Base-by-base conservation (phyloP, 2,329 filamentous ascomycete species). In the Diaporthe batatas region DNA sequence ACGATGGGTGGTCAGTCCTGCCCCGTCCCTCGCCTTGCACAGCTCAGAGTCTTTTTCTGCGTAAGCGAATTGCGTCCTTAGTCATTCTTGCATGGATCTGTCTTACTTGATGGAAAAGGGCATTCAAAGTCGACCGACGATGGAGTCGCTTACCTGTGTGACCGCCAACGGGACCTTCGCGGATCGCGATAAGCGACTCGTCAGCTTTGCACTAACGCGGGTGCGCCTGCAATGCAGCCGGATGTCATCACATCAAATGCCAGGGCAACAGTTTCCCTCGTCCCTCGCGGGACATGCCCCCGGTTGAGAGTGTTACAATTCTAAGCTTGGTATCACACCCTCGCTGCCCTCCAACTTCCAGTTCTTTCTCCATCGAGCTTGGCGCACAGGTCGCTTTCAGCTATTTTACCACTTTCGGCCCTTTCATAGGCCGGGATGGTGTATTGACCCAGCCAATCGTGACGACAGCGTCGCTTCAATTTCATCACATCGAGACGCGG, bases 121-220 rank as follows among this genome's bases (percentile, higher is more conserved):
- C 29, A 54, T 51, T 25, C 49, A 53, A 32, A 36, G 71, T 71
- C 39, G 44, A 34, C 51, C 39, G 44, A 34, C 51, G 53, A 69
- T 23, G 71, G 29, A 51, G 64, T 69, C 47, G 44, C 44, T 53
- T 23, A 49, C 57, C 64, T 72, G 47, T 55, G 65, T 42, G 55
- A 58, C 71, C 23, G 39, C 57, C 39, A 73, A 55, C 59, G 47
- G 65, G 36, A 62, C 69, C 14, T 62, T 68, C 62, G 72, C 70
- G 70, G 53, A 74, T 72, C 70, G 72, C 72, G 73, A 74, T 74
- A 74, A 72, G 73, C 65, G 70, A 71, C 70, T 74, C 55, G 70
- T 67, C 65, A 51, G 68, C 39, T 53, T 51, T 65, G 58, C 65
- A 59, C 71, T 74, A 70, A 72, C 70, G 70, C 70, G 70, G 59